Base-by-base conservation (phyloP, 495 filamentous ascomycete species). In the Haplographium delicatum region DNA sequence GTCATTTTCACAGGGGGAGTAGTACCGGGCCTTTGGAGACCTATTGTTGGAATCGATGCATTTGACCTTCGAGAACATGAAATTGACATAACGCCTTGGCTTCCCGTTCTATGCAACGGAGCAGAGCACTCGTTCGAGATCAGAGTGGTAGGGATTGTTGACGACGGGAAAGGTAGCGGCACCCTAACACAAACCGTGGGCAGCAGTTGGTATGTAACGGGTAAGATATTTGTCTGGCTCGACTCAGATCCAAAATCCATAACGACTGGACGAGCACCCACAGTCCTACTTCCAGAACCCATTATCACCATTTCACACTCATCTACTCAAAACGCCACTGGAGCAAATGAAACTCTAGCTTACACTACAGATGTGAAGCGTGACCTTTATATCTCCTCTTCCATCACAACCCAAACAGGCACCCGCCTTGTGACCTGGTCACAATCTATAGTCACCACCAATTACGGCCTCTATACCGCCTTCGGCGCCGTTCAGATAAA, bases 1-100 rank as follows among this genome's bases (percentile, higher is more conserved):
- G 72, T 90, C 24, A 88, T 95, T 28, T 96, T 95, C 56, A 94
- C 89, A 4, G 89, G 90, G 4, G 90, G 90, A 3, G 79, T 96
- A 1, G 83, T 82, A 1, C 90, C 90, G 1, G 81, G 81, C 0
- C 75, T 94, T 25, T 94, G 90, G 83, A 72, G 86, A 0, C 90
- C 90, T 1, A 83, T 95, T 53, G 88, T 88, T 10, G 88, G 89
- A 1, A 87, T 90, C 39, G 84, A 91, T 45, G 80, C 88, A 1
- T 95, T 89, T 62, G 89, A 95, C 60, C 70, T 95, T 10, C 75
- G 81, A 7, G 81, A 89, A 46, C 82, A 88, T 49, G 86, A 93
- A 59, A 87, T 95, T 53, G 90, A 95, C 60, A 83, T 94, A 35
- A 85, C 87, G 3, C 85, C 88, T 1, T 93, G 81, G 60, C 65